Evolutionary conservation across 2,329 filamentous ascomycete genomes (phyloP), one percentile per base, ranked within the genome.

Genomic region (Talaromyces sp.): DNA sequence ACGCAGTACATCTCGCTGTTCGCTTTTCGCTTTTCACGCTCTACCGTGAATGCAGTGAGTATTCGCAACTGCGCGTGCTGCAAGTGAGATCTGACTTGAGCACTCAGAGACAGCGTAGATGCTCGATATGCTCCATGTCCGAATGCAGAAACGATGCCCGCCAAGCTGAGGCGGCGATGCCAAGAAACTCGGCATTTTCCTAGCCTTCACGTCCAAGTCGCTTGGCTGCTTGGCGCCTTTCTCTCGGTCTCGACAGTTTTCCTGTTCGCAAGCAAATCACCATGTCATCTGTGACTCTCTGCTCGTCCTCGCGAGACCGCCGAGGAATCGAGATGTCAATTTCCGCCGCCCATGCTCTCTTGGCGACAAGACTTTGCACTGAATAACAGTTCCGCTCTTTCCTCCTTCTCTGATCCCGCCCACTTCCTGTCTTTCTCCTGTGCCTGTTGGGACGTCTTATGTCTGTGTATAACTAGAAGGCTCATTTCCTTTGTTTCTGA

Each of bases 181-280:
- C 54, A 56, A 56, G 54, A 56, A 10, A 33, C 54, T 56, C 33
- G 54, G 54, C 54, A 56, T 39, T 22, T 22, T 25, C 31, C 19
- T 52, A 50, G 46, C 10, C 17, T 36, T 19, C 4, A 2, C 33
- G 13, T 13, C 19, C 35, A 46, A 43, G 41, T 17, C 52, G 39
- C 41, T 56, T 56, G 54, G 54, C 54, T 54, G 19, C 35, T 56
- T 46, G 33, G 41, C 41, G 33, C 10, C 15, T 17, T 43, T 36
- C 31, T 37, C 53, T 48, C 41, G 11, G 19, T 36, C 33, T 43
- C 21, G 40, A 25, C 28, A 7, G 9, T n/a, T 33, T n/a, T 33
- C 45, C n/a, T 28, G 25, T 28, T 28, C 25, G 25, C 25, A 28
- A 48, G 45, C 45, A 35, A 40, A 17, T 36, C 48, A 52, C 39